Conservation (phyloP, 345 rosid species). For the Moricandia moricandioides region DNA sequence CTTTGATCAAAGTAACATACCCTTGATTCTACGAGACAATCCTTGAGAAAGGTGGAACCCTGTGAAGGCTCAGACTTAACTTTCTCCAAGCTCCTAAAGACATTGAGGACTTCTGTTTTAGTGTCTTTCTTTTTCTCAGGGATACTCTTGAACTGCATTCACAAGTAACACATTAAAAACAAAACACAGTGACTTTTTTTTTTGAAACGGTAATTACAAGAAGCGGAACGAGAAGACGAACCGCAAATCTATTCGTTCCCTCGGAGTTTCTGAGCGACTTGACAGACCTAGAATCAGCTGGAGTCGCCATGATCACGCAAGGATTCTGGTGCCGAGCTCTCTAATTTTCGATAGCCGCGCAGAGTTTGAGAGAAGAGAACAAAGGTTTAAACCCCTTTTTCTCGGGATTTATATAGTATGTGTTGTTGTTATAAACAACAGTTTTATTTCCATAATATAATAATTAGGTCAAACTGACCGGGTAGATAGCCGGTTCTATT, state of each 20-base stretch:
- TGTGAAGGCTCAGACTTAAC: slow-evolving; percentile 61
- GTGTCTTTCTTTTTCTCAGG: slow-evolving; percentile 55
- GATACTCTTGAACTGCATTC: slow-evolving; percentile 59
- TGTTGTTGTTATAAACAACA: neutral
- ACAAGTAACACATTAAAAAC: neutral
- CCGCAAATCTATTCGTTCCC: slow-evolving; percentile 3
- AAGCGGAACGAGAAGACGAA: neutral
- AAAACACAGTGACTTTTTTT: neutral
- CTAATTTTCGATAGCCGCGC: neutral
- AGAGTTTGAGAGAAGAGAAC: neutral
- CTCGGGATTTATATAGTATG: neutral
- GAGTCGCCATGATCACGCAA: slow-evolving; percentile 9
- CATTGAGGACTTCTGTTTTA: slow-evolving; percentile 43
- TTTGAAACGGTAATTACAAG: neutral
- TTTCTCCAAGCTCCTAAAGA: slow-evolving; percentile 57
- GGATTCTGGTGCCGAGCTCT: neutral
- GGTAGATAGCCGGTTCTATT: neutral
- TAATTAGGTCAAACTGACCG: neutral
- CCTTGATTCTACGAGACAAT: slow-evolving; percentile 74
- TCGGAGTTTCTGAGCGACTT: neutral
- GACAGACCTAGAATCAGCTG: slow-evolving; percentile 15
- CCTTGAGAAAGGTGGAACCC: slow-evolving; percentile 72
- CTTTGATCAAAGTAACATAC: slow-evolving; percentile 38
- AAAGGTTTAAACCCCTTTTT: neutral
- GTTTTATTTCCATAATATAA: neutral